Evolutionary conservation across 768 basidiomycete genomes (phyloP).

Genomic region (Rhizopogon sp.): DNA sequence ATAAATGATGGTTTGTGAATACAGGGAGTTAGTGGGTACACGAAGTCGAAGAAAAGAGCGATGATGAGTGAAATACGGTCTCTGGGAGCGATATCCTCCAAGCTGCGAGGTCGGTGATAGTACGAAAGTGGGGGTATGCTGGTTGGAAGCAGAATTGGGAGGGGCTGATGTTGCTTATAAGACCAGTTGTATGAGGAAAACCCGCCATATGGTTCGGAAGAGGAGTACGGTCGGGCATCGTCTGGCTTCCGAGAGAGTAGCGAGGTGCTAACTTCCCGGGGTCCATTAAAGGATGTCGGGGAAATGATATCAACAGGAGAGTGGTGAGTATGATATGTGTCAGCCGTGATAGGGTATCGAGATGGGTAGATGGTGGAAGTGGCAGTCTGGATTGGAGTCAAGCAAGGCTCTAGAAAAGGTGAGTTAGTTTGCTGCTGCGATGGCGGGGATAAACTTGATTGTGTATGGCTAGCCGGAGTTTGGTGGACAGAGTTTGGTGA

Average conservation of each 20-base stretch:
- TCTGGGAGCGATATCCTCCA: conserved; percentile 80
- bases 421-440: conserved; percentile 16
- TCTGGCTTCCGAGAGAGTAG: conserved; percentile 37
- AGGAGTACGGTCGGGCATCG: conserved; percentile 35
- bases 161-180: conserved; percentile 56
- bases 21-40: conserved; percentile 87
- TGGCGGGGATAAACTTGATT: conserved; percentile 41
- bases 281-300: conserved; percentile 32
- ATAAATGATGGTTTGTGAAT: conserved; percentile 89
- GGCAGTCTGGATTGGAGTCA: conserved; percentile 36
- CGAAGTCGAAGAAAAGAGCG: conserved; percentile 89
- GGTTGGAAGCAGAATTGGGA: conserved; percentile 39
- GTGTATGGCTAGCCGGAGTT: conserved; percentile 42
- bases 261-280: conserved; percentile 32
- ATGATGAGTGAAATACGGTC: conserved; percentile 80
- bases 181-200: conserved; percentile 70
- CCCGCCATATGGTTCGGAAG: conserved; percentile 52
- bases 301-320: conserved; percentile 30
- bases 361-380: conserved; percentile 50
- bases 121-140: conserved; percentile 57
- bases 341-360: conserved; percentile 65
- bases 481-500: conserved; percentile 42
- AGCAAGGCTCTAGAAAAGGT: conserved; percentile 50
- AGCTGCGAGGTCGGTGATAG: conserved; percentile 67
- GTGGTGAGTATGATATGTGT: conserved; percentile 59